Base-by-base conservation (phyloP, 2,329 filamentous ascomycete species). In the Penicillium sp. region DNA sequence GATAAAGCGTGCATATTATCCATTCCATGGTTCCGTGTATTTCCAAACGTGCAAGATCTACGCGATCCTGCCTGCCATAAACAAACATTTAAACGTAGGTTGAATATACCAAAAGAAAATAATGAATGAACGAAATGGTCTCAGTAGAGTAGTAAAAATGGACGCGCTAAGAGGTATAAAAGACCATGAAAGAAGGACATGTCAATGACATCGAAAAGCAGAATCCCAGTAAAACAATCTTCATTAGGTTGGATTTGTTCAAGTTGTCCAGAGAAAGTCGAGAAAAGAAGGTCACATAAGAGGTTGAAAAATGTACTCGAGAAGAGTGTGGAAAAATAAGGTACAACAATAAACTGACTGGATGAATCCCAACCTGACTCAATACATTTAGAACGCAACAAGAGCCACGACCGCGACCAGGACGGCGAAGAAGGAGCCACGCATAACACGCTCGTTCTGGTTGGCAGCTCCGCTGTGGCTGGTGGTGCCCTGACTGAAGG, bases 381-480 rank as follows among this genome's bases (percentile, higher is more conserved):
- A 59, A 52, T 54, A 60, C 44, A 54, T 68, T 75, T 71, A 80
- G 68, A 80, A 64, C 49, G 75, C 71, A 59, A 80, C 74, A 62
- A 80, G 65, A 51, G 73, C 78, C 46, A 79, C 73, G 24, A 80
- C 67, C 21, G 78, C 79, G 43, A 81, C 75, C 54, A 80, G 62
- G 16, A 77, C 78, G 22, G 78, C 79, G 56, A 81, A 78, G 60
- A 81, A 68, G 8, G 77, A 79, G 52, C 78, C 75, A 45, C 70
- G 70, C 48, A 80, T 67, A 49, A 78, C 73, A 49, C 71, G 70
- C 65, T 79, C 77, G 52, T 67, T 72, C 57, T 69, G 68, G 19
- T 71, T 66, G 24, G 70, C 60, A 31, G 74, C 74, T 42, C 69
- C 68, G 56, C 65, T 71, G 33, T 49, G 56, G 26, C 53, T 47